Conservation (phyloP, 2,329 filamentous ascomycete species). For the Colletotrichum falcatum region DNA sequence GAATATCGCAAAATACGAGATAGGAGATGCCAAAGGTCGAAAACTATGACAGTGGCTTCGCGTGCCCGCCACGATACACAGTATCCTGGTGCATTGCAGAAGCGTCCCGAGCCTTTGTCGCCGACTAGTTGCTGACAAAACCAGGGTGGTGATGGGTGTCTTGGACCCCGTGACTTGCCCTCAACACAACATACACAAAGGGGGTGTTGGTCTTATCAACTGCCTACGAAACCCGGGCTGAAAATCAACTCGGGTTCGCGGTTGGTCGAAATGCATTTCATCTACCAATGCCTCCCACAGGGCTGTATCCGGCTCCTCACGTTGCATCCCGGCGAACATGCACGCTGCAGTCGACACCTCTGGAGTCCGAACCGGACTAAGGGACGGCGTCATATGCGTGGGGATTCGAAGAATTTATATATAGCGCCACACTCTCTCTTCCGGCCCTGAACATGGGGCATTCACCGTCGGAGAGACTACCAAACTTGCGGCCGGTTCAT, state of each 20-base stretch:
- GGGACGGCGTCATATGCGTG: conserved; percentile 45
- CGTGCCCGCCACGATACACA: background rate
- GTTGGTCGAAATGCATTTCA: background rate
- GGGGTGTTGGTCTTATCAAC: background rate
- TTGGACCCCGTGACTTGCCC: background rate
- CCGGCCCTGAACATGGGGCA: background rate
- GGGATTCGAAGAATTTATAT: conserved; percentile 14
- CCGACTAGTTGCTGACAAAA: background rate
- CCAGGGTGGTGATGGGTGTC: background rate
- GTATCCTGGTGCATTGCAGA: too few relatives aligned
- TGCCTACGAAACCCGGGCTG: background rate
- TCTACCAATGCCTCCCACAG: background rate
- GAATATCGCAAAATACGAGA: too few relatives aligned
- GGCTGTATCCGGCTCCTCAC: conserved; percentile 4
- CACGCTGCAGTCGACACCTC: background rate
- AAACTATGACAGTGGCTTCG: too few relatives aligned
- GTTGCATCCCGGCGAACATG: background rate
- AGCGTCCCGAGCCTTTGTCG: too few relatives aligned
- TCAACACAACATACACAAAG: background rate
- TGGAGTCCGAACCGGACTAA: conserved; percentile 37
- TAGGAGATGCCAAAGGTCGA: too few relatives aligned
- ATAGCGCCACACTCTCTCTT: background rate
- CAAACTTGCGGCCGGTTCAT: background rate
- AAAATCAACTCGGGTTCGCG: too few relatives aligned
- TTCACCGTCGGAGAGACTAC: background rate